Evolutionary conservation across 2,329 filamentous ascomycete genomes (phyloP), one percentile per base, ranked within the genome.

Genomic region (Neopestalotiopsis sp.): DNA sequence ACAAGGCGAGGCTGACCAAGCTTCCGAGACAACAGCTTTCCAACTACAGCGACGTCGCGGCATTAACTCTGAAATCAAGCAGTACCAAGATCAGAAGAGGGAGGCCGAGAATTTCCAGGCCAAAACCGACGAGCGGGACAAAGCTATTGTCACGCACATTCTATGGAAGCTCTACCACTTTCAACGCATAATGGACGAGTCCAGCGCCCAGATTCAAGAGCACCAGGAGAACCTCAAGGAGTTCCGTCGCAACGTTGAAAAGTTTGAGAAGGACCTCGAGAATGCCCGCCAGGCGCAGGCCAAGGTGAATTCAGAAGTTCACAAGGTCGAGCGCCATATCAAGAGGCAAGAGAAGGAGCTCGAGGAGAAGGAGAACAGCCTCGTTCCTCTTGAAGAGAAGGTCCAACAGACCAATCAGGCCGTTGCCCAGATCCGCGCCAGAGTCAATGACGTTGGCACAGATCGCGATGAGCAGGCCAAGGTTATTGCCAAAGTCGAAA

Each of bases 81-180:
- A 97, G 76, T 99, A 98, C 76, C 93, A 97, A 76, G 94, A 98
- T 79, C 95, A 98, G 81, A 98, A 98, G 83, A 91, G 91, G 73
- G 96, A 98, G 78, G 95, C 95, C 5, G 96, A 99, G 73, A 95
- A 92, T 74, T 99, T 95, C 78, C 93, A 97, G 77, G 91, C 89
- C 72, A 98, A 98, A 81, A 92, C 92, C 1, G 92, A 96, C 67
- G 94, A 98, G 79, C 91, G 94, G 64, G 95, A 99, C 78, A 89
- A 94, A 67, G 96, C 95, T 7, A 92, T 98, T 68, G 93, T 98
- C 67, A 95, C 92, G 1, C 95, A 98, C 73, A 95, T 97, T 42
- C 84, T 99, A 14, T 99, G 95, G 95, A 98, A 98, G 81, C 86
- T 99, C 1, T 98, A 94, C 79, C 94, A 97, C 77, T 97, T 97